Evolutionary conservation across 1,284 basidiomycete species (phyloP).

Genomic region (Fomes fomentarius): DNA sequence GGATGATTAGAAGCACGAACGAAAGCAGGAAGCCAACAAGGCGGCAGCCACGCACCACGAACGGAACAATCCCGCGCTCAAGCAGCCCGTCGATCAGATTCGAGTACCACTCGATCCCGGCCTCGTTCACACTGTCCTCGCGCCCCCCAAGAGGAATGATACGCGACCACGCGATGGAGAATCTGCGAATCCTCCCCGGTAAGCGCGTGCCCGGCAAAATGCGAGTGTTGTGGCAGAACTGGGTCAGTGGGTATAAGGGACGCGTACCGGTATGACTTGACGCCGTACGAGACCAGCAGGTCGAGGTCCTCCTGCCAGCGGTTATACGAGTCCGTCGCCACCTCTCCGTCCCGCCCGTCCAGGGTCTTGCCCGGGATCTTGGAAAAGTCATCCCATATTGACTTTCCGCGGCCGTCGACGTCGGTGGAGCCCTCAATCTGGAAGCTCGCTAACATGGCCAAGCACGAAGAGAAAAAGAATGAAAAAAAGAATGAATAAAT

Average conservation of each 20-base stretch:
- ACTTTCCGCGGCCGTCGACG: slow-evolving; percentile 61
- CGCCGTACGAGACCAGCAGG: slow-evolving; percentile 51
- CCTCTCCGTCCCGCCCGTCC: slow-evolving; percentile 68
- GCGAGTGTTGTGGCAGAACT: no score
- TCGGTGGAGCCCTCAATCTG: slow-evolving; percentile 71
- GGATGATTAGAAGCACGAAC: slow-evolving; percentile 8
- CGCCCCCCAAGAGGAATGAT: slow-evolving; percentile 72
- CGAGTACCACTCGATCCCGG: slow-evolving; percentile 72
- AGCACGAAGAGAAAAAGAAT: slow-evolving; percentile 2
- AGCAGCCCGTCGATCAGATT: slow-evolving; percentile 70
- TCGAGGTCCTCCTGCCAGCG: slow-evolving; percentile 72
- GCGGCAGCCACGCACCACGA: slow-evolving; percentile 53
- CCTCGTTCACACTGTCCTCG: slow-evolving; percentile 69
- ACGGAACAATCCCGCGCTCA: slow-evolving; percentile 64
- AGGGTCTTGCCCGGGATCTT: slow-evolving; percentile 65
- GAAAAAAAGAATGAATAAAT: background rate
- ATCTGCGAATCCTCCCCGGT: no score
- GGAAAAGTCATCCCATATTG: slow-evolving; percentile 78
- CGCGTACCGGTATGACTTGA: slow-evolving; percentile 36
- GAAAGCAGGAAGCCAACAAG: background rate
- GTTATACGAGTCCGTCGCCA: slow-evolving; percentile 72
- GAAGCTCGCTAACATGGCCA: slow-evolving; percentile 52
- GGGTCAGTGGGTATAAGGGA: no score
- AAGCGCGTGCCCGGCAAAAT: no score
- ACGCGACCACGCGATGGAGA: slow-evolving; percentile 77